Evolutionary conservation across 441 rosid genomes (phyloP), one percentile per base, ranked within the genome.

Genomic region (Corymbia calophylla): DNA sequence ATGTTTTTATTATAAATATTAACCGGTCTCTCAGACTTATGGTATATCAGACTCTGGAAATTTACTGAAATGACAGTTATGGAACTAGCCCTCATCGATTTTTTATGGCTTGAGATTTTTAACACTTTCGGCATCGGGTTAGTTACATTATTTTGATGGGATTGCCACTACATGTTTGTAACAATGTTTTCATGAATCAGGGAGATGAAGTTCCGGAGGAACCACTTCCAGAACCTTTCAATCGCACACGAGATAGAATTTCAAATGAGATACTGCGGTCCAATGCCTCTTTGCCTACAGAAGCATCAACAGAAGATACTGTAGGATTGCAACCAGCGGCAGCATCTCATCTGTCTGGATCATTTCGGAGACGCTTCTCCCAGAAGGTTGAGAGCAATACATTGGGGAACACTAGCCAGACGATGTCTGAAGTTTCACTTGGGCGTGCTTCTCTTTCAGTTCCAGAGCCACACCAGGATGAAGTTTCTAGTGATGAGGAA

Each of bases 201-300:
- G 96, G 93, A 88, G 97, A 93, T 89, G 98, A 95, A 84, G 90
- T 98, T 92, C 99, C 99, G 6, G 96, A 94, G 90, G 98, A 92
- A 51, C 90, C 91, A 31, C 94, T 97, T 81, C 99, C 98, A 4
- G 98, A 95, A 91, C 95, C 97, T 7, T 98, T 93, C 92, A 93
- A 93, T 90, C 88, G 73, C 51, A 77, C 86, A 51, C 88, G 86
- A 62, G 88, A 88, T 82, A 51, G 27, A 35, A 56, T 68, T 47
- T 85, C 81, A 86, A 87, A 88, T 64, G 49, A 80, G 88, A 87
- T 60, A 17, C 89, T 86, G 32, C 54, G 27, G 14, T 35, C 88
- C 80, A 88, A 87, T 60, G 54, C 89, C 31, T 87, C 91, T 31
- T 68, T 90, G 77, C 88, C 92, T 48, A 35, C 31, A 3, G 92